phyloP scores from a whole-genome alignment of 2,329 filamentous ascomycete species.

The Ilyonectria sp. region DNA sequence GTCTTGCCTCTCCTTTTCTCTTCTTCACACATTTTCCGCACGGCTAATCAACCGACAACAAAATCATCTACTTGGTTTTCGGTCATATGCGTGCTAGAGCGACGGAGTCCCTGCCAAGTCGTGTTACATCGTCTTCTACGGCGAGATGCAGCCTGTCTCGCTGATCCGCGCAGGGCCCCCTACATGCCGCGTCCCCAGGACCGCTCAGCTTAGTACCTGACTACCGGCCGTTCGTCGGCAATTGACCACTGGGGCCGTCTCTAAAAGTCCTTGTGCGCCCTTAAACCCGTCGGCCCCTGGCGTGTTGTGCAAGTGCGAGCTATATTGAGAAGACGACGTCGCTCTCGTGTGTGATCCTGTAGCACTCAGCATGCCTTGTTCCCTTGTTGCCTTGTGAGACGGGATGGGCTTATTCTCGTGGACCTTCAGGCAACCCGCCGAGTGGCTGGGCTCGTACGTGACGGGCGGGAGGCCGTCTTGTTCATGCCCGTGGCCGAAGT shows the following conservation, averaged over 20 bases:
- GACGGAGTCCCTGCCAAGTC: slow-evolving; percentile 53
- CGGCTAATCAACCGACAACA: slow-evolving; percentile 73
- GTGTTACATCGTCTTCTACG: slow-evolving; percentile 41
- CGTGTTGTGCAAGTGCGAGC: background rate
- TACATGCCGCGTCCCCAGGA: slow-evolving; percentile 41
- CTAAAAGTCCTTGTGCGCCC: slow-evolving; percentile 19
- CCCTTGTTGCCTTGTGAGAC: background rate
- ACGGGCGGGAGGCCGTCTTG: slow-evolving; percentile 9
- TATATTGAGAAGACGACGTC: background rate
- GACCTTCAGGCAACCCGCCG: slow-evolving; percentile 22
- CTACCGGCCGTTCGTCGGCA: background rate
- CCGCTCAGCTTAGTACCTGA: slow-evolving; percentile 10
- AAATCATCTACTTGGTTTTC: slow-evolving; percentile 64
- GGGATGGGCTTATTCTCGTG: background rate
- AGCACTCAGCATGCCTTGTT: background rate
- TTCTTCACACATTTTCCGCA: slow-evolving; percentile 64
- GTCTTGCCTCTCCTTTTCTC: slow-evolving; percentile 29
- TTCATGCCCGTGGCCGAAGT: slow-evolving; percentile 30
- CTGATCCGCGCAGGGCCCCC: slow-evolving; percentile 49
- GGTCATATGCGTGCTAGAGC: slow-evolving; percentile 75
- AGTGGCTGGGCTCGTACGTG: slow-evolving; percentile 13
- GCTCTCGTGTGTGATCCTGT: slow-evolving; percentile 17
- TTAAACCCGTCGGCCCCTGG: slow-evolving; percentile 26
- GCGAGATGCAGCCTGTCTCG: slow-evolving; percentile 43
- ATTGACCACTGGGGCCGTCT: slow-evolving; percentile 10